These are phyloP conservation scores for Talaromyces liani DNA, from an alignment of 495 filamentous ascomycete species.

Conservation along the genomic window DNA sequence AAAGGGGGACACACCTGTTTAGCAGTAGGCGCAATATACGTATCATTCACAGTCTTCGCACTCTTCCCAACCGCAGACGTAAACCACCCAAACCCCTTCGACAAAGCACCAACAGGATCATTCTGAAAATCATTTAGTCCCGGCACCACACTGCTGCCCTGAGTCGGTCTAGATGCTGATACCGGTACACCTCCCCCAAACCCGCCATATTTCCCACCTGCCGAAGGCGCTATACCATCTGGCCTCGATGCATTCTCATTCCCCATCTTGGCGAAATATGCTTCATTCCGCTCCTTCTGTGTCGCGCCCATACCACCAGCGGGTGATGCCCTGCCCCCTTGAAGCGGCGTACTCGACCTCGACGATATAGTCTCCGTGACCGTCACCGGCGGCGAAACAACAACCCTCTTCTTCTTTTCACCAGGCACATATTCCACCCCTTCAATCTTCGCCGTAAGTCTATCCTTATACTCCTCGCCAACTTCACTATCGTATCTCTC, in stretches of 20 bases:
- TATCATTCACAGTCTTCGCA: conserved; percentile 82
- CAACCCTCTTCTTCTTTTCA: conserved; percentile 34
- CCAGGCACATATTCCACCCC: conserved; percentile 71
- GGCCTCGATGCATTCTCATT: conserved; percentile 69
- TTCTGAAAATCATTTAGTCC: conserved; percentile 78
- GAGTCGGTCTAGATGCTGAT: conserved; percentile 20
- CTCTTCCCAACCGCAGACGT: conserved; percentile 74
- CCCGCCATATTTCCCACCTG: conserved; percentile 86
- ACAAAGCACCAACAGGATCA: conserved; percentile 82
- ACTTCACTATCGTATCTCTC: conserved; percentile 80
- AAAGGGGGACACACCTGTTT: conserved; percentile 55
- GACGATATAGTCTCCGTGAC: not conserved
- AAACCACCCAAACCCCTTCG: conserved; percentile 93
- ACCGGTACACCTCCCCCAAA: conserved; percentile 67
- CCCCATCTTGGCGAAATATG: conserved; percentile 82
- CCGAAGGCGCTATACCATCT: conserved; percentile 67
- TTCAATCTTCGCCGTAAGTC: conserved; percentile 77
- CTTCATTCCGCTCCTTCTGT: conserved; percentile 67
- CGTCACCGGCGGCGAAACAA: not conserved
- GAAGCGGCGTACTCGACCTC: conserved; percentile 9
- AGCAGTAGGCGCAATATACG: conserved; percentile 84
- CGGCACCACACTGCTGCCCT: conserved; percentile 35
- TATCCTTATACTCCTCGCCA: conserved; percentile 94
- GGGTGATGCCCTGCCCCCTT: conserved; percentile 11
- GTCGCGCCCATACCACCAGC: conserved; percentile 17